Percentiles rank a stretch among this genome's conserved stretches.
Conservation (phyloP, 805 yeast species). For the Kodamaea nitidulidarum region DNA sequence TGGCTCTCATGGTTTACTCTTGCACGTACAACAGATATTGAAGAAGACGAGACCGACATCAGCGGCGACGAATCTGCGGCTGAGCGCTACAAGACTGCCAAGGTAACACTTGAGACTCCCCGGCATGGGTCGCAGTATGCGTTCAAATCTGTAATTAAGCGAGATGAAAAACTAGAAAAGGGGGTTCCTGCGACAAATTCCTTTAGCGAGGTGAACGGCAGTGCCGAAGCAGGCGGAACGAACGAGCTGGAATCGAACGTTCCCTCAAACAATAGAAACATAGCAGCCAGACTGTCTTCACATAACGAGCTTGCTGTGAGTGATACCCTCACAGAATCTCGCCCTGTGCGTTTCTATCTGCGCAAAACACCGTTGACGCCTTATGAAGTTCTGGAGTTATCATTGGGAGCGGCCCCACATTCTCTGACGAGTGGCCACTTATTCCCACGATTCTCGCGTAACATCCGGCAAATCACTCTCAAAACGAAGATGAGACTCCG, state of each 20-base stretch:
- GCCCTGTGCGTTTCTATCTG: slow-evolving; percentile 31
- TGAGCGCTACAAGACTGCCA: slow-evolving; percentile 30
- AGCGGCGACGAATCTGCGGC: slow-evolving; percentile 19
- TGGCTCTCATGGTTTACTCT: slow-evolving; percentile 23
- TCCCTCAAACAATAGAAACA: too few relatives aligned
- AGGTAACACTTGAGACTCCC: slow-evolving; percentile 28
- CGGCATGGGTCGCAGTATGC: slow-evolving; percentile 35
- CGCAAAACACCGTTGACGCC: slow-evolving; percentile 32
- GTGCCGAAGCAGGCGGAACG: too few relatives aligned
- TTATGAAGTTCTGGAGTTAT: slow-evolving; percentile 31
- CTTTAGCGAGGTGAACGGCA: too few relatives aligned
- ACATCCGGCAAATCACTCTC: slow-evolving; percentile 18
- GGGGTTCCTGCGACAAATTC: too few relatives aligned
- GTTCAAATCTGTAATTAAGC: slow-evolving; percentile 14
- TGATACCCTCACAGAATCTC: slow-evolving; percentile 28
- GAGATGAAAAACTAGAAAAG: background rate
- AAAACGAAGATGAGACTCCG: slow-evolving; percentile 17
- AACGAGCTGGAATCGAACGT: too few relatives aligned
- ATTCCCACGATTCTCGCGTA: slow-evolving; percentile 16
- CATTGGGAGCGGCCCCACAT: background rate
- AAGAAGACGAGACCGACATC: slow-evolving; percentile 15
- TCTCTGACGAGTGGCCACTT: slow-evolving; percentile 2
- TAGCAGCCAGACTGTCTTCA: too few relatives aligned
- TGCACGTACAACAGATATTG: slow-evolving; percentile 15
- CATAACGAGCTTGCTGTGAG: slow-evolving; percentile 31